Percentiles rank a stretch among this genome's conserved stretches.
Evolutionary conservation across 2,329 filamentous ascomycete species (phyloP).

Genomic region (Diatrype stigma): DNA sequence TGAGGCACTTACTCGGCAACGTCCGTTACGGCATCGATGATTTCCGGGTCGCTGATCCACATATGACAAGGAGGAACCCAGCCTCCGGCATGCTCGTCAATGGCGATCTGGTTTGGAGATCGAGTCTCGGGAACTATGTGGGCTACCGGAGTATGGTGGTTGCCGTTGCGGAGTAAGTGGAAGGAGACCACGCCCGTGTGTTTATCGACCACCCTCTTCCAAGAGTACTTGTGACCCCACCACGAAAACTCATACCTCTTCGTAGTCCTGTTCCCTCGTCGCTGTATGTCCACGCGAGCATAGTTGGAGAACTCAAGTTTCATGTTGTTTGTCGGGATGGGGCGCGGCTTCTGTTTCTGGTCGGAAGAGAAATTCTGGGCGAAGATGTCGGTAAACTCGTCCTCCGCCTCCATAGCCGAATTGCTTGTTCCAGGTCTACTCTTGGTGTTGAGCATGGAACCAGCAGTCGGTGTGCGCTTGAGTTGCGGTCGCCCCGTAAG

Average conservation of each 20-base stretch:
- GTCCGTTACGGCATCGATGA: slow-evolving; percentile 69
- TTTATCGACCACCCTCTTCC: slow-evolving; percentile 71
- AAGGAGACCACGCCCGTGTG: slow-evolving; percentile 69
- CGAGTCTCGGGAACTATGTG: slow-evolving; percentile 80
- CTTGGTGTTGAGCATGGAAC: slow-evolving; percentile 24
- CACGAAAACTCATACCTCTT: slow-evolving; percentile 91
- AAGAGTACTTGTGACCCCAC: slow-evolving; percentile 82
- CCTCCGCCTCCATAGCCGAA: slow-evolving; percentile 25
- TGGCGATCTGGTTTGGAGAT: slow-evolving; percentile 63
- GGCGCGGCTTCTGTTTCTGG: slow-evolving; percentile 29
- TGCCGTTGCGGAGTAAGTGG: slow-evolving; percentile 68
- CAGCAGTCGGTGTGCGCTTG: slow-evolving; percentile 32
- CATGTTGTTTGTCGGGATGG: slow-evolving; percentile 67
- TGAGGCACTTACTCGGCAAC: slow-evolving; percentile 72
- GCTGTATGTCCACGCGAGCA: slow-evolving; percentile 78
- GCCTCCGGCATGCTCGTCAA: slow-evolving; percentile 73
- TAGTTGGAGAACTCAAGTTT: slow-evolving; percentile 98
- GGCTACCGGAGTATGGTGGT: slow-evolving; percentile 62
- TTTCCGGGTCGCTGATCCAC: slow-evolving; percentile 75
- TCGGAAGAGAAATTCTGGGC: slow-evolving; percentile 27
- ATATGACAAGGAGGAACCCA: slow-evolving; percentile 90
- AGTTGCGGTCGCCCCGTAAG: slow-evolving; percentile 34
- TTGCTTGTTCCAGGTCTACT: slow-evolving; percentile 33
- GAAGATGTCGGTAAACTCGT: slow-evolving; percentile 26
- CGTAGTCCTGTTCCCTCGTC: slow-evolving; percentile 59